Evolutionary conservation across 257 asterid genomes (phyloP).

Genomic region (Paulownia fortunei): DNA sequence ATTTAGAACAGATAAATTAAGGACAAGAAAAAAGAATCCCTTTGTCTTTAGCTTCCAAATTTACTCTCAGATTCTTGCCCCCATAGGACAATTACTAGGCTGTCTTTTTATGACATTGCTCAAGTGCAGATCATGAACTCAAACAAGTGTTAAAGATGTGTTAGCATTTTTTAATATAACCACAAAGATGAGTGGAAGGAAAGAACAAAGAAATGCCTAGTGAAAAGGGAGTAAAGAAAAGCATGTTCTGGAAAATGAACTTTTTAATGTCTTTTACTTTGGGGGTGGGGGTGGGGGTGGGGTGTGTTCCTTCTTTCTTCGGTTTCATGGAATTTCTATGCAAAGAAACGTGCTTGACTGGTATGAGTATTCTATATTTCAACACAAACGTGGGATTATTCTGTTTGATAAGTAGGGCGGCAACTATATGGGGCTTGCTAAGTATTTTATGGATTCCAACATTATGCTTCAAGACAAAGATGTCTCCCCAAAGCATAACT

Average conservation of each 20-base stretch:
- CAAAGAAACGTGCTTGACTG: conserved; percentile 55
- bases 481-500: conserved; percentile 35
- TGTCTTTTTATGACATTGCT: neutral
- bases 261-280: conserved; percentile 12
- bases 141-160: neutral
- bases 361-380: neutral
- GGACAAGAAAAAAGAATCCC: neutral
- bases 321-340: conserved; percentile 33
- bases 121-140: neutral
- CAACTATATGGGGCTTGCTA: conserved; percentile 21
- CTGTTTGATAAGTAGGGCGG: conserved; percentile 48
- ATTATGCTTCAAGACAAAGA: conserved; percentile 41
- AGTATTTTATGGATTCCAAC: conserved; percentile 24
- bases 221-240: conserved; percentile 30
- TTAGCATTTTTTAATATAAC: neutral
- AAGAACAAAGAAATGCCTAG: conserved; percentile 43
- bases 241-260: conserved; percentile 45
- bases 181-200: conserved; percentile 33
- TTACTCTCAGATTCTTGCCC: neutral
- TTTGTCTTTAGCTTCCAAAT: conserved; percentile 10
- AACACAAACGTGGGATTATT: conserved; percentile 44
- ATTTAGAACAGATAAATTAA: neutral
- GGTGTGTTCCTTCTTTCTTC: conserved; percentile 33
- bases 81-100: conserved; percentile 10
- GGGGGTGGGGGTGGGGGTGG: neutral